Base-by-base conservation (phyloP, 495 filamentous ascomycete genomes). In the Hyaloscypha finlandica region DNA sequence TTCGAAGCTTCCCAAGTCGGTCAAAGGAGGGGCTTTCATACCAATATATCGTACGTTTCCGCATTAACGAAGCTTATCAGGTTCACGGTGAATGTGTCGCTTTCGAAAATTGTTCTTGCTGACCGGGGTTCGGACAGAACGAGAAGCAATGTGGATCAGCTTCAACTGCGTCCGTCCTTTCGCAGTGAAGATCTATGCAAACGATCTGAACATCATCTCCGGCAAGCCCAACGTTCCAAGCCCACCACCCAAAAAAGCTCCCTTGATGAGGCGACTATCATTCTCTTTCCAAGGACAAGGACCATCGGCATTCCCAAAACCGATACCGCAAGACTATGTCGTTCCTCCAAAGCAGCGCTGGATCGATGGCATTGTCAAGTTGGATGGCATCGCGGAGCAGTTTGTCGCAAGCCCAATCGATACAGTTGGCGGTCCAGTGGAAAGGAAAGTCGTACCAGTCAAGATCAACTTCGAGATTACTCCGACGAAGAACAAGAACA, bases 191-290 rank as follows among this genome's bases (percentile, higher is more conserved):
- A 71, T 85, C 56, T 82, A 74, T 67, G 70, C 77, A 19, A 83
- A 81, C 3, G 77, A 80, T 0, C 70, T 85, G n/a, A 85, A 85
- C 61, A 81, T 73, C 0, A 63, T 86, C 20, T 80, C 81, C 3
- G 82, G 81, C 3, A 74, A 79, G 33, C 74, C 73, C 1, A 68
- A 63, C 53, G 16, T 64, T 9, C 77, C 78, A 20, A 74, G 73
- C 2, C 39, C 65, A 60, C 59, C 35, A 4, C 57, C 63, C 29
- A 11, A 19, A 12, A 48, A 19, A 19, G 16, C 9, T 19, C 42
- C 9, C 16, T 48, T 48, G 11, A 48, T 48, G 42, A 48, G 42
- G 16, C 9, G 42, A 19, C 16, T 48, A 19, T 48, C 42, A 48
- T 4, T 4, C 16, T 48, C 42, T 37, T 12, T 37, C 1, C 35